Conservation (phyloP, 139 green algal species). For the Closterium sp. region DNA sequence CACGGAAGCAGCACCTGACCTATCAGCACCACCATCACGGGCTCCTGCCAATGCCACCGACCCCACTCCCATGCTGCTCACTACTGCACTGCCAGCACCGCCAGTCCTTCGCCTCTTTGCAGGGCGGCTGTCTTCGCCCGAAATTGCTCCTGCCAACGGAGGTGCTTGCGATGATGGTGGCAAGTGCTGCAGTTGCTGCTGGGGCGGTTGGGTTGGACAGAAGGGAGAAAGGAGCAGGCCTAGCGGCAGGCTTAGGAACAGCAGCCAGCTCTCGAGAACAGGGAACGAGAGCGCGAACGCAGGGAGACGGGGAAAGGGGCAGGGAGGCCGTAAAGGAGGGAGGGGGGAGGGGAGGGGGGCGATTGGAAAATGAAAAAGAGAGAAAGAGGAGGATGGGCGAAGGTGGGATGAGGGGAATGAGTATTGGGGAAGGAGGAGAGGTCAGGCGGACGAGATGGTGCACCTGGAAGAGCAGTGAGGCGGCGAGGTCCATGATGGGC, state of each 20-base stretch:
- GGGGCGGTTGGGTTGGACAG: too few relatives aligned
- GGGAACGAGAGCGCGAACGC: neutral
- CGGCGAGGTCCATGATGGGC: neutral
- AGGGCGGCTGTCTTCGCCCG: neutral
- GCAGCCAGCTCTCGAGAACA: neutral
- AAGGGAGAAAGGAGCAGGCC: too few relatives aligned
- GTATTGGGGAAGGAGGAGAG: neutral
- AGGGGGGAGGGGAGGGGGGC: too few relatives aligned
- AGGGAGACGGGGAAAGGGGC: neutral
- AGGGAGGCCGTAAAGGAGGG: too few relatives aligned
- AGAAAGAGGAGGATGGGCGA: too few relatives aligned
- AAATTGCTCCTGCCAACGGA: neutral
- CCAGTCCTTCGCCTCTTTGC: neutral
- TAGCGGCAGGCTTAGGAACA: too few relatives aligned
- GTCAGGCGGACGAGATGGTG: neutral
- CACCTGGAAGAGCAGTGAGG: neutral
- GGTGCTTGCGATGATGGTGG: neutral
- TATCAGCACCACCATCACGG: neutral
- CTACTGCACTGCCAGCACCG: neutral
- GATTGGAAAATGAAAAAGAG: neutral
- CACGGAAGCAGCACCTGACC: neutral
- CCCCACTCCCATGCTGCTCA: neutral
- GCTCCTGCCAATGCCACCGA: neutral
- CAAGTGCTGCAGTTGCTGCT: neutral
- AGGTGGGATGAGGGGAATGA: neutral